Evolutionary conservation across 148 eudicot genomes (phyloP).

Genomic region (Salicornia ramosissima): DNA sequence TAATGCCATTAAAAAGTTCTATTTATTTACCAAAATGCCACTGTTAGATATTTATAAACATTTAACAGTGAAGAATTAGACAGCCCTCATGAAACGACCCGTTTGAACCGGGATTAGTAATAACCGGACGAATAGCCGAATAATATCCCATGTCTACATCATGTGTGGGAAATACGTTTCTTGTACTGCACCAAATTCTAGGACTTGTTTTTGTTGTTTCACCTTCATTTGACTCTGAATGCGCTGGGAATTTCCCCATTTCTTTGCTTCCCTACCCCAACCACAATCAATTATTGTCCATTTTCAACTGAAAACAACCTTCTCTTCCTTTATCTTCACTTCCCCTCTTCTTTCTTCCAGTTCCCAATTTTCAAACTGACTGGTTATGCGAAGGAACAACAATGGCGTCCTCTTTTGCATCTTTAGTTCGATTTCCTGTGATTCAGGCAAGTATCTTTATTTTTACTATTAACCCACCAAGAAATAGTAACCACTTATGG

Average conservation of each 20-base stretch:
- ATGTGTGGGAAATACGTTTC: conserved; percentile 3
- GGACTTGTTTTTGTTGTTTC: not conserved
- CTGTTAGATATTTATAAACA: too few relatives aligned
- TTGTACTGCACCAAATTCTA: conserved; percentile 11
- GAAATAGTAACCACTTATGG: not conserved
- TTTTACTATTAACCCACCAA: not conserved
- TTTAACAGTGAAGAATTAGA: too few relatives aligned
- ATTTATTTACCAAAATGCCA: too few relatives aligned
- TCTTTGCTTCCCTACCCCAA: too few relatives aligned
- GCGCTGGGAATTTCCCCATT: too few relatives aligned
- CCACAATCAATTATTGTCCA: not conserved
- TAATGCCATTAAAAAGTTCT: too few relatives aligned
- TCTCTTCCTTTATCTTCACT: not conserved
- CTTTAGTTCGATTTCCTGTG: conserved; percentile 5
- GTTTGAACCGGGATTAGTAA: too few relatives aligned
- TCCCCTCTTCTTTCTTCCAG: not conserved
- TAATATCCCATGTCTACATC: not conserved
- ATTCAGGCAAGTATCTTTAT: conserved; percentile 20
- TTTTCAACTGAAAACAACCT: conserved; percentile 15
- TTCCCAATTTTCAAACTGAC: not conserved
- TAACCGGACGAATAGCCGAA: too few relatives aligned
- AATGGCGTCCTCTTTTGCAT: conserved; percentile 19
- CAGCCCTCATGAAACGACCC: too few relatives aligned
- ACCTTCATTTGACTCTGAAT: conserved; percentile 2
- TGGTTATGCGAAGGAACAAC: conserved; percentile 14